These are phyloP conservation scores for Spinellus fusiger DNA, from an alignment of 192 early-diverging fungal genomes.

Conservation along the genomic window DNA sequence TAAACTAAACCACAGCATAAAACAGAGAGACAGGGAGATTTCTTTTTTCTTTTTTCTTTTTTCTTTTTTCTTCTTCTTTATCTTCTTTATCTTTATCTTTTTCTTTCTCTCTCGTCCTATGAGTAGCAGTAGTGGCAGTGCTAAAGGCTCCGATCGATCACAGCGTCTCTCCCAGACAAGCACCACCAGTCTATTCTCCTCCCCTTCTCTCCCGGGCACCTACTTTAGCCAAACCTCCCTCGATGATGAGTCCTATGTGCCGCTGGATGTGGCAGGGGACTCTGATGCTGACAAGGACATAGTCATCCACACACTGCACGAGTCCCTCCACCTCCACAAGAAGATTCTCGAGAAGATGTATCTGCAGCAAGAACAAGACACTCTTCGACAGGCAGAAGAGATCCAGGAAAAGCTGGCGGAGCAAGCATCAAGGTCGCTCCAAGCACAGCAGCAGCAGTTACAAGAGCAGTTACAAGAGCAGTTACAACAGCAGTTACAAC, in stretches of 20 bases:
- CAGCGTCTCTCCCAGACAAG: conserved; percentile 3
- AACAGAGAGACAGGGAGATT: too few species aligned
- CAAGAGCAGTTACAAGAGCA: neutral
- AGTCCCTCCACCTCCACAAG: conserved; percentile 18
- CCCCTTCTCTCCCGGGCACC: neutral
- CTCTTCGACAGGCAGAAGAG: conserved; percentile 3
- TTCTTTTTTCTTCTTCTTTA: conserved; percentile 40
- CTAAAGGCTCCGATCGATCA: too few species aligned
- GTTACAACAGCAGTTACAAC: too few species aligned
- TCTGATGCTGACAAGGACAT: conserved; percentile 21
- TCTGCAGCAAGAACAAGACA: neutral
- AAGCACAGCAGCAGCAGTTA: neutral
- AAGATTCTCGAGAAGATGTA: conserved; percentile 13
- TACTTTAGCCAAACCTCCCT: neutral
- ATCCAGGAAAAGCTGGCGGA: conserved; percentile 1
- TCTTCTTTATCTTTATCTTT: conserved; percentile 40
- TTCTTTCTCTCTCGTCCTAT: neutral
- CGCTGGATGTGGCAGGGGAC: neutral
- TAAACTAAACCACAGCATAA: too few species aligned
- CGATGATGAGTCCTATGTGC: neutral
- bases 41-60: conserved; percentile 36
- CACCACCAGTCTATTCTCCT: neutral
- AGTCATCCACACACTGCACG: conserved; percentile 14
- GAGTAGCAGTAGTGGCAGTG: too few species aligned
- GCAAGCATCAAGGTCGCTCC: neutral